Evolutionary conservation across 805 yeast genomes (phyloP), one percentile per base, ranked within the genome.

Genomic region (Cyberlindnera xishuangbannaensis): DNA sequence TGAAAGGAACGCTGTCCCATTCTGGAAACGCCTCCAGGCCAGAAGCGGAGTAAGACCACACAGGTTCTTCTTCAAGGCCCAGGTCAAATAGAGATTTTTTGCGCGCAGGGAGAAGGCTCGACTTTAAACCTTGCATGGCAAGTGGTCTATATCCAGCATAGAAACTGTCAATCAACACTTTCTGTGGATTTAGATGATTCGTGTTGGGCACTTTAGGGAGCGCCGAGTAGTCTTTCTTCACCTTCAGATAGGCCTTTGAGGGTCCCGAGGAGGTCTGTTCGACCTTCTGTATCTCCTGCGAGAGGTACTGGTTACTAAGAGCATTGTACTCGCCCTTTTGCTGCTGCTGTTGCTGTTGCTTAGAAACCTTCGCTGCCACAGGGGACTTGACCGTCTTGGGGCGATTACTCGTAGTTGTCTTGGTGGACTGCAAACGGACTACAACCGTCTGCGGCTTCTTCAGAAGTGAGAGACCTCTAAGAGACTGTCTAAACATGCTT

Each of bases 1-100:
- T 35, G 15, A 18, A 18, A 5, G 43, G 44, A 5, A 50, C 44
- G 7, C 56, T 46, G 7, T 56, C 56, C 32, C 51, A 45, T 20
- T 64, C 64, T 12, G 46, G 45, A 32, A 53, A 61, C n/a, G 41
- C 43, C 35, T 60, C 62, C 10, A 54, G 31, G 1, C 65, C 64
- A 1, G 62, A 50, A 1, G 64, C 62, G 10, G 64, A 58, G 33
- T 51, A 49, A 15, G 49, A 45, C 65, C 65, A 61, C 7, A 56
- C 51, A 2, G 58, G 48, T 15, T 39, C 46, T n/a, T 34, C 36
- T 6, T 35, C 31, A 16, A 42, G 7, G 4, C 41, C 40, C 5
- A 42, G 25, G 44, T 55, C 38, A 44, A 55, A 31, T 40, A 44
- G 14, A 35, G 42, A 23, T 49, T 51, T 29, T 52, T 55, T 35